Evolutionary conservation across 2,329 filamentous ascomycete genomes (phyloP).

Genomic region (Alternaria tenuissima): DNA sequence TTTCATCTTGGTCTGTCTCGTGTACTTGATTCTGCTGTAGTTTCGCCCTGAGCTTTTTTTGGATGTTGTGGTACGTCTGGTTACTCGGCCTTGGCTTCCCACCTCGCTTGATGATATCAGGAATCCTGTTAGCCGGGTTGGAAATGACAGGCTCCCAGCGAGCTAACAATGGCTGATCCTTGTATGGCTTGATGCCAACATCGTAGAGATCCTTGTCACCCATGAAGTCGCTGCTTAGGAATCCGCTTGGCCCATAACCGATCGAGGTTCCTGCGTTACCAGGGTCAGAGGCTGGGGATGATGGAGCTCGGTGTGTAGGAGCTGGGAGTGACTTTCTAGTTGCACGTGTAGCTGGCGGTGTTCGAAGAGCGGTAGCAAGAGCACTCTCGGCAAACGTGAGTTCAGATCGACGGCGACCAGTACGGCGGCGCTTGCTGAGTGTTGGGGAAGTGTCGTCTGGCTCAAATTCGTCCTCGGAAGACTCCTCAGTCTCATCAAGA

Average conservation of each 20-base stretch:
- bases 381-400: slow-evolving; percentile 17
- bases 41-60: neutral
- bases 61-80: slow-evolving; percentile 10
- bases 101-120: slow-evolving; percentile 13
- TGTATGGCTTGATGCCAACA: slow-evolving; percentile 7
- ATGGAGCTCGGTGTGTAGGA: neutral
- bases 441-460: slow-evolving; percentile 16
- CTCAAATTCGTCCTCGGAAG: slow-evolving; percentile 19
- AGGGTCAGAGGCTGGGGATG: neutral
- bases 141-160: slow-evolving; percentile 17
- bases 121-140: slow-evolving; percentile 19
- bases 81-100: slow-evolving; percentile 8
- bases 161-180: slow-evolving; percentile 23
- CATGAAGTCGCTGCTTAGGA: neutral
- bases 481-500: slow-evolving; percentile 8
- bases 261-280: neutral
- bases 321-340: neutral
- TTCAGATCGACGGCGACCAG: slow-evolving; percentile 11
- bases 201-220: neutral
- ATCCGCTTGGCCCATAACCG: neutral
- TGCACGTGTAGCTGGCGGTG: slow-evolving; percentile 9
- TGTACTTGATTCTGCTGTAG: neutral
- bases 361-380: slow-evolving; percentile 5
- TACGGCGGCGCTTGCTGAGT: slow-evolving; percentile 18
- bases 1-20: neutral